Conservation (phyloP, 139 green algal species). For the Chlorella sp. region DNA sequence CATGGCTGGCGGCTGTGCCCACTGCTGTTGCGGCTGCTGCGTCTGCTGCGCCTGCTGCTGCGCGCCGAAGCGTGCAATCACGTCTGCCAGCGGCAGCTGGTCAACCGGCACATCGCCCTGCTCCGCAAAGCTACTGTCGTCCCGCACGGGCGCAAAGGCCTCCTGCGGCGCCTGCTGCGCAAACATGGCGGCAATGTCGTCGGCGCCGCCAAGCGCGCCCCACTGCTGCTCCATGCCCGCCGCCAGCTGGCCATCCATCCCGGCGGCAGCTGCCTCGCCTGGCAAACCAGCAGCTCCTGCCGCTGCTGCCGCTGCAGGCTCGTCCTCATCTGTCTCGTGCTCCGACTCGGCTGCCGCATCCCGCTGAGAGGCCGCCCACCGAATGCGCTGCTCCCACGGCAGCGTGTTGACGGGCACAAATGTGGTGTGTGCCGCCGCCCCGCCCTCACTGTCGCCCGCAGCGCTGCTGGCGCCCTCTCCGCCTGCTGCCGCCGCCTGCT, state of each 20-base stretch:
- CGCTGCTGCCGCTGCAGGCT: not conserved
- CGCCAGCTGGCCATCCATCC: not conserved
- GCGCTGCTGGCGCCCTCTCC: not conserved
- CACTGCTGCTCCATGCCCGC: not conserved
- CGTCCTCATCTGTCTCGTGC: not conserved
- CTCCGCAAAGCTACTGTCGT: too few species aligned
- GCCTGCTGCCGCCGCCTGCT: not conserved
- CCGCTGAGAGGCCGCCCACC: not conserved
- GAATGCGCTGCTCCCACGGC: conserved; percentile 5
- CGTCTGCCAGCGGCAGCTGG: too few species aligned
- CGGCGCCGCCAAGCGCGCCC: not conserved
- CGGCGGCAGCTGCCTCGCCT: not conserved
- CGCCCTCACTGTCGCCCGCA: not conserved
- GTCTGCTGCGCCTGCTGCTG: not conserved
- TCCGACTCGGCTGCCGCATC: not conserved
- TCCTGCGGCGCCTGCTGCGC: conserved; percentile 7
- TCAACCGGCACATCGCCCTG: too few species aligned
- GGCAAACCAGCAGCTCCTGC: not conserved
- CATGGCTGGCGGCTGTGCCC: too few species aligned
- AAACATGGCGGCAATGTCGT: conserved; percentile 17
- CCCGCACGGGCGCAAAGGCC: too few species aligned
- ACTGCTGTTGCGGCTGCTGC: not conserved
- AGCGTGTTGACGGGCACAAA: conserved; percentile 2
- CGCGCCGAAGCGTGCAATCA: not conserved
- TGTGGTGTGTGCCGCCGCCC: not conserved